Conservation (phyloP, 495 filamentous ascomycete genomes). For the Pyrenula aspistea region DNA sequence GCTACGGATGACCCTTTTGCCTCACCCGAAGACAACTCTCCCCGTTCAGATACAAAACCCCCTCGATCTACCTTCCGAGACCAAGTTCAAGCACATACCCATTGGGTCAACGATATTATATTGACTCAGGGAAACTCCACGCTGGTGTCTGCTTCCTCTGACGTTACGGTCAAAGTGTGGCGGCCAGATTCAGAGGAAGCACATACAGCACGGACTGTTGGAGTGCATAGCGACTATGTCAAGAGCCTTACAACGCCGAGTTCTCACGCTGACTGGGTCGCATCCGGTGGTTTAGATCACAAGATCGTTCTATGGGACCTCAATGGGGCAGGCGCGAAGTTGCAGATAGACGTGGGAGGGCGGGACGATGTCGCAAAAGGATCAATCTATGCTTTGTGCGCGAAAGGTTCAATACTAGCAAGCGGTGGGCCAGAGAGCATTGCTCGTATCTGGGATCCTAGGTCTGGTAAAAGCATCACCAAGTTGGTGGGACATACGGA, state of each 20-base stretch:
- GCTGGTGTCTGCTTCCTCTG: slow-evolving; percentile 87
- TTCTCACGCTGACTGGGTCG: slow-evolving; percentile 69
- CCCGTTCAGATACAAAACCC: slow-evolving; percentile 13
- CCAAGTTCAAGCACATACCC: slow-evolving; percentile 94
- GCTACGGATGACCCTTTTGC: slow-evolving; percentile 16
- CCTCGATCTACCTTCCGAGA: slow-evolving; percentile 55
- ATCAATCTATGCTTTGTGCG: slow-evolving; percentile 82
- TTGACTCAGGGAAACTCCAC: slow-evolving; percentile 72
- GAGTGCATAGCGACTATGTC: slow-evolving; percentile 90
- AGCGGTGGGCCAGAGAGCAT: slow-evolving; percentile 92
- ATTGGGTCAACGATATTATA: slow-evolving; percentile 97
- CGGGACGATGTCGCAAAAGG: slow-evolving; percentile 76
- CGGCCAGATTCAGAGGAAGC: slow-evolving; percentile 64
- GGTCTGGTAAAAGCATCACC: slow-evolving; percentile 78
- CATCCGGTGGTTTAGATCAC: slow-evolving; percentile 89
- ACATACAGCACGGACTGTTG: slow-evolving; percentile 65
- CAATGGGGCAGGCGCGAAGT: slow-evolving; percentile 67
- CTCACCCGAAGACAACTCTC: slow-evolving; percentile 20
- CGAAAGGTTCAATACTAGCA: slow-evolving; percentile 64
- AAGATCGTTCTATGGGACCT: slow-evolving; percentile 91
- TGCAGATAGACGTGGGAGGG: slow-evolving; percentile 76
- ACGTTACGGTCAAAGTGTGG: slow-evolving; percentile 92
- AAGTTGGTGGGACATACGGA: slow-evolving; percentile 98
- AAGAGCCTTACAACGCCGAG: slow-evolving; percentile 80
- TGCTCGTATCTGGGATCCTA: slow-evolving; percentile 86